Evolutionary conservation across 768 basidiomycete genomes (phyloP).

Genomic region (Russula ochroleuca): DNA sequence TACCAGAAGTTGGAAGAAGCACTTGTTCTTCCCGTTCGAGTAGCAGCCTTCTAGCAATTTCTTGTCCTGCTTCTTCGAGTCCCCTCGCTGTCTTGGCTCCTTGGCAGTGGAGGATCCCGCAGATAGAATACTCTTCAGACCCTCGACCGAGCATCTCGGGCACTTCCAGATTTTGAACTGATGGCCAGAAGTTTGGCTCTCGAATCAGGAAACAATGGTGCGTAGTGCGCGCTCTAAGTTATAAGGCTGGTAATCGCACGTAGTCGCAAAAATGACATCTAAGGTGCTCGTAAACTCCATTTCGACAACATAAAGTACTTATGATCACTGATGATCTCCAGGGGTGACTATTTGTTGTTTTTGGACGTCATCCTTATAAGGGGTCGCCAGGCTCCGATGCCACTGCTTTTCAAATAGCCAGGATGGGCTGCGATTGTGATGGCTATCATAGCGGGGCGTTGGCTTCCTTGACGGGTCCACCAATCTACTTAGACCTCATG

Average conservation of each 20-base stretch:
- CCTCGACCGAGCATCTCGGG: conserved; percentile 95
- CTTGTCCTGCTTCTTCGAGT: conserved; percentile 94
- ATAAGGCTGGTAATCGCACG: no score
- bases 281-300: no score
- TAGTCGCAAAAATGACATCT: no score
- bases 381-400: background rate
- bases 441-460: background rate
- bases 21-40: conserved; percentile 90
- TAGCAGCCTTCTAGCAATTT: conserved; percentile 96
- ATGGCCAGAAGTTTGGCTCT: no score
- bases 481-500: conserved; percentile 2
- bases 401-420: background rate
- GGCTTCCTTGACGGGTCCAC: background rate
- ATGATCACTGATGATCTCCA: no score
- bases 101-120: conserved; percentile 79
- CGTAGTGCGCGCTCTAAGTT: no score
- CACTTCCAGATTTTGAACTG: no score
- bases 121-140: conserved; percentile 80
- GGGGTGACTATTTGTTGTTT: no score
- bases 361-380: no score
- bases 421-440: conserved; percentile 20
- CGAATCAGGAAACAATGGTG: no score
- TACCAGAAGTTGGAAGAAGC: conserved; percentile 93
- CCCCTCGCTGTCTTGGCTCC: conserved; percentile 92
- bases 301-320: conserved; percentile 48